Evolutionary conservation across 768 basidiomycete genomes (phyloP), one percentile per base, ranked within the genome.

Genomic region (Panellus pusillus): DNA sequence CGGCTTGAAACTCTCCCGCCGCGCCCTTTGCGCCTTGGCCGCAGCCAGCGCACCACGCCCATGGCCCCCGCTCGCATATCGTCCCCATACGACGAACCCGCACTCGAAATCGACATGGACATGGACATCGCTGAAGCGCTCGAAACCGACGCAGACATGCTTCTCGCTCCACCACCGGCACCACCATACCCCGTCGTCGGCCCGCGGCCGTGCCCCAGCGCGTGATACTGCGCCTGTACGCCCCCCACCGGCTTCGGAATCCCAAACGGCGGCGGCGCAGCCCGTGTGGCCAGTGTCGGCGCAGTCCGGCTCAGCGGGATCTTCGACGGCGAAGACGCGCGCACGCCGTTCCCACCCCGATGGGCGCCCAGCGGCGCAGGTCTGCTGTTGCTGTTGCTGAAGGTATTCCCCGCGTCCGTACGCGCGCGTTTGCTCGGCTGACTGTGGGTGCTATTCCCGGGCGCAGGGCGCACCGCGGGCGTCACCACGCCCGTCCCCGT

Each of bases 1-100:
- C 9, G 91, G 91, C 65, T 82, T 89, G 69, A 93, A 93, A 68
- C 90, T 93, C 72, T 93, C 90, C 58, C 86, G 76, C 54, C 78
- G 70, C 37, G 80, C 79, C 46, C 82, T 70, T 37, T 76, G 69
- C 28, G 78, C 77, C 62, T 83, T 85, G 66, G 73, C 75, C 52
- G 71, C 71, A 35, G 32, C 14, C 15, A 65, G 59, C 50, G 60
- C 61, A 38, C 51, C 52, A 39, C 55, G 60, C 24, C 32, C 32
- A 35, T 11, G 11, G 45, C 71, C 62, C 12, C 67, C 54, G 39
- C 61, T 58, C 19, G 56, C 58, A 50, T 58, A 58, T 13, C 59
- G 19, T 12, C 58, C 46, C 54, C 50, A 48, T 50, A 60, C 27
- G 58, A 54, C 58, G 66, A 58, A 57, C 66, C 29, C 54, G 54